These are phyloP conservation scores for Musa balbisiana DNA, from an alignment of 202 grass and related monocot species.

Conservation along the genomic window DNA sequence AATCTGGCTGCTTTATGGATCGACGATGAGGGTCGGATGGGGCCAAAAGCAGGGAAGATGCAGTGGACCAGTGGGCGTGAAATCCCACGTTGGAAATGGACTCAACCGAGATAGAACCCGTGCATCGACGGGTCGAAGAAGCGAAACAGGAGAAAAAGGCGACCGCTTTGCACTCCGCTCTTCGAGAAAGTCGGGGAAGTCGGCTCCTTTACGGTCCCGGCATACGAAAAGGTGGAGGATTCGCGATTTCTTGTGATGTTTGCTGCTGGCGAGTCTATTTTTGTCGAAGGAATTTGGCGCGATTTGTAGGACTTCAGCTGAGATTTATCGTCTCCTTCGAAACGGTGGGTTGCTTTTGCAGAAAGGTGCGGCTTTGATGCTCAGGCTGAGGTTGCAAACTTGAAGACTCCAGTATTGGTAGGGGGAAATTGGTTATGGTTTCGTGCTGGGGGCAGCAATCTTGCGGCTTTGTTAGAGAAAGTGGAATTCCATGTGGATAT, in stretches of 20 bases:
- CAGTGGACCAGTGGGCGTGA: constrained; percentile 22
- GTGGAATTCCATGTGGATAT: neutral
- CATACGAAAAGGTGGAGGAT: constrained; percentile 7
- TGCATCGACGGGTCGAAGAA: constrained; percentile 1
- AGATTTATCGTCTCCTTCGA: neutral
- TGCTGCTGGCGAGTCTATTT: neutral
- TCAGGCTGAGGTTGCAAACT: neutral
- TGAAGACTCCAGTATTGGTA: neutral
- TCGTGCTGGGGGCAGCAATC: neutral
- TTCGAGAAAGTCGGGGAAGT: constrained; percentile 12
- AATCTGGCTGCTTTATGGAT: neutral
- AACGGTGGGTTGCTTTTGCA: constrained; percentile 3
- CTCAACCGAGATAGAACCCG: constrained; percentile 11
- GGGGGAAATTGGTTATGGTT: neutral
- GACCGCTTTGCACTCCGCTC: constrained; percentile 15
- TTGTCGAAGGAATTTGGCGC: neutral
- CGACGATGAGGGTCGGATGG: constrained; percentile 16
- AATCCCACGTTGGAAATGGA: neutral
- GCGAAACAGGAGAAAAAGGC: constrained; percentile 17
- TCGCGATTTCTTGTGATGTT: neutral
- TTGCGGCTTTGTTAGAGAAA: neutral
- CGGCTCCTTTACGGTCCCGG: constrained; percentile 17
- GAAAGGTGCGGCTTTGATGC: neutral
- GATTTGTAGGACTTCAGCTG: neutral
- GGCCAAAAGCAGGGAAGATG: constrained; percentile 25